Percentiles rank a stretch among this genome's conserved stretches.
phyloP scores from a whole-genome alignment of 768 basidiomycete species.

The Pleurotus platypus region DNA sequence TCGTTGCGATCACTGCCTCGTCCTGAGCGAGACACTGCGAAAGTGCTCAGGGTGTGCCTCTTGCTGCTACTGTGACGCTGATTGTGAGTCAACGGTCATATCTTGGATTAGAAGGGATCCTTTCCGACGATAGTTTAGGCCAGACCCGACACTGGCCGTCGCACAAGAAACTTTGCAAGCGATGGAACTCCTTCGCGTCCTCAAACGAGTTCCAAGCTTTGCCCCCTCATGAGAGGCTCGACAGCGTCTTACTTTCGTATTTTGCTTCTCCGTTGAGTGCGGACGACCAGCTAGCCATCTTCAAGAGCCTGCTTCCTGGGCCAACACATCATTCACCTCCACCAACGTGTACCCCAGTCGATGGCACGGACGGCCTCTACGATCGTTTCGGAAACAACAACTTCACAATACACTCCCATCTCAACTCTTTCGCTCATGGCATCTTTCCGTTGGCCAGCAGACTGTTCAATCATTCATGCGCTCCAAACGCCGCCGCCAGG shows the following conservation, averaged over 20 bases:
- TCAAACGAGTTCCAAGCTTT: slow-evolving; percentile 47
- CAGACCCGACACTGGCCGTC: slow-evolving; percentile 67
- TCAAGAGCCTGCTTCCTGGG: slow-evolving; percentile 45
- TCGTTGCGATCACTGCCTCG: slow-evolving; percentile 64
- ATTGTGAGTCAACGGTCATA: slow-evolving; percentile 43
- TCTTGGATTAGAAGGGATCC: too few species aligned
- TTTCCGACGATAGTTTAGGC: slow-evolving; percentile 35
- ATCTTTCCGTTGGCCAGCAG: slow-evolving; percentile 76
- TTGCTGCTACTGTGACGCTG: slow-evolving; percentile 69
- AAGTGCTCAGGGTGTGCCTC: slow-evolving; percentile 65
- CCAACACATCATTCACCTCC: slow-evolving; percentile 18
- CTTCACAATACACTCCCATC: slow-evolving; percentile 72
- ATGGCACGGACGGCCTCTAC: slow-evolving; percentile 29
- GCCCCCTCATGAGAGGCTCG: slow-evolving; percentile 49
- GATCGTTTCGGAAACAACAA: slow-evolving; percentile 78
- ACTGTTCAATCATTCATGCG: slow-evolving; percentile 81
- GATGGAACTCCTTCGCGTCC: slow-evolving; percentile 40
- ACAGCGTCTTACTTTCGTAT: slow-evolving; percentile 64
- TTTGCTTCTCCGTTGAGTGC: slow-evolving; percentile 32
- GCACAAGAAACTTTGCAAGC: slow-evolving; percentile 71
- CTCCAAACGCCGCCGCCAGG: slow-evolving; percentile 67
- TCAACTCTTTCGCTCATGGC: slow-evolving; percentile 68
- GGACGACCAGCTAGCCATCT: slow-evolving; percentile 15
- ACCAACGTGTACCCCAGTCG: slow-evolving; percentile 29
- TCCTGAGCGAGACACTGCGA: slow-evolving; percentile 31